These are phyloP conservation scores for Shiraia bambusicola DNA, from an alignment of 2,329 filamentous ascomycete genomes.

Conservation along the genomic window DNA sequence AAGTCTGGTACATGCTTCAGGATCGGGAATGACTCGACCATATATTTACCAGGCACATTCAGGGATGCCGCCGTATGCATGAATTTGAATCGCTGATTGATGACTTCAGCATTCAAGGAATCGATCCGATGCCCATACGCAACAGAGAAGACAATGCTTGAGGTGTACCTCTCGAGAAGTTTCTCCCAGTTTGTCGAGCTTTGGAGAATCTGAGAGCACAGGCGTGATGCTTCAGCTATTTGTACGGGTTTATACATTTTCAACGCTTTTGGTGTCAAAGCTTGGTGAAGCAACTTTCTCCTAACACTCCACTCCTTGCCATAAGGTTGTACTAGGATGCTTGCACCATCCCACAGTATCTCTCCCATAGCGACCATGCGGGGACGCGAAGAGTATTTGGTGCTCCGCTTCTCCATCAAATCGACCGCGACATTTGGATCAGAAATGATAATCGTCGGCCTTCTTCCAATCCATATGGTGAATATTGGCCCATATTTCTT, in stretches of 20 bases:
- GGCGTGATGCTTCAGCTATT: constrained; percentile 51
- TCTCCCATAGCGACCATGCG: constrained; percentile 51
- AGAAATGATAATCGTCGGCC: constrained; percentile 49
- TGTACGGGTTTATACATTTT: constrained; percentile 52
- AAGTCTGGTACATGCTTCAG: constrained; percentile 49
- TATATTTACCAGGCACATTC: constrained; percentile 50
- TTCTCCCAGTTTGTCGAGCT: constrained; percentile 48
- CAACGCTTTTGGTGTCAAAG: constrained; percentile 49
- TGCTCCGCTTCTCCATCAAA: constrained; percentile 50
- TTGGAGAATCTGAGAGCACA: constrained; percentile 47
- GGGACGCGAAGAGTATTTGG: constrained; percentile 49
- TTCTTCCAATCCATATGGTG: constrained; percentile 53
- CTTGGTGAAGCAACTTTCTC: constrained; percentile 42
- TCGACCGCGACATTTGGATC: constrained; percentile 49
- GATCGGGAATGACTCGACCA: constrained; percentile 51
- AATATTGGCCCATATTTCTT: constrained; percentile 51
- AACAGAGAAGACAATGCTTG: constrained; percentile 54
- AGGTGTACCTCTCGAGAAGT: constrained; percentile 52
- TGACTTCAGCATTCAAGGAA: constrained; percentile 50
- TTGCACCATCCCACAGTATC: constrained; percentile 48
- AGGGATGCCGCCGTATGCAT: constrained; percentile 53
- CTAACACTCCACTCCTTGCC: constrained; percentile 51
- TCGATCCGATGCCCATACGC: constrained; percentile 56
- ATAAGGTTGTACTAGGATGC: constrained; percentile 53
- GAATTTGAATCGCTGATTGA: constrained; percentile 51